Evolutionary conservation across 1,284 basidiomycete species (phyloP).

Genomic region (Exsudoporus floridanus): DNA sequence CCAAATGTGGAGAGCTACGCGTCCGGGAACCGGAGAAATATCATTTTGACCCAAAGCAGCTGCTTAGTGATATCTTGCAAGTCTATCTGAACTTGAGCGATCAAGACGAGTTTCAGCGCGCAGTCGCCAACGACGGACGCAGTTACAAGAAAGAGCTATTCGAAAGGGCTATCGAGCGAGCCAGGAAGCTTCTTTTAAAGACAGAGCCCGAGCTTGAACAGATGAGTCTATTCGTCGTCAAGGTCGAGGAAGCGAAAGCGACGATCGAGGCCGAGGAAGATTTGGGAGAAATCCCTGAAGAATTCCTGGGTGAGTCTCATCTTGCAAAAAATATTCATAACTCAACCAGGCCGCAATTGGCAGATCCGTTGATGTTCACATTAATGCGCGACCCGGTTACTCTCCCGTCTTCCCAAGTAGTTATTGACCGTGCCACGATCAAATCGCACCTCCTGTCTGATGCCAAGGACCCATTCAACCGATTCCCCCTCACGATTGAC

Average conservation of each 20-base stretch:
- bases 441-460: constrained; percentile 94
- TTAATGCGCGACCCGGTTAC: constrained; percentile 96
- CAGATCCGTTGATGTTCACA: constrained; percentile 91
- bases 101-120: constrained; percentile 79
- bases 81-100: constrained; percentile 90
- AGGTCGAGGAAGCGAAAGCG: constrained; percentile 82
- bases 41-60: constrained; percentile 82
- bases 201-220: constrained; percentile 77
- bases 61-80: constrained; percentile 87
- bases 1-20: constrained; percentile 78
- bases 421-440: constrained; percentile 91
- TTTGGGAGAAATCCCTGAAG: constrained; percentile 91
- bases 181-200: constrained; percentile 71
- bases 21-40: constrained; percentile 89
- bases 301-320: constrained; percentile 75
- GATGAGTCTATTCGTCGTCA: constrained; percentile 71
- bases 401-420: constrained; percentile 79
- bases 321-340: not conserved
- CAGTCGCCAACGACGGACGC: constrained; percentile 90
- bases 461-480: constrained; percentile 88
- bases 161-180: constrained; percentile 74
- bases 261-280: constrained; percentile 89
- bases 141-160: constrained; percentile 89
- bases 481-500: constrained; percentile 74
- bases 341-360: not conserved